Percentiles rank a stretch among this genome's conserved stretches.
These are phyloP conservation scores for Botrytis deweyae DNA, from an alignment of 2,329 filamentous ascomycete genomes.

Conservation along the genomic window DNA sequence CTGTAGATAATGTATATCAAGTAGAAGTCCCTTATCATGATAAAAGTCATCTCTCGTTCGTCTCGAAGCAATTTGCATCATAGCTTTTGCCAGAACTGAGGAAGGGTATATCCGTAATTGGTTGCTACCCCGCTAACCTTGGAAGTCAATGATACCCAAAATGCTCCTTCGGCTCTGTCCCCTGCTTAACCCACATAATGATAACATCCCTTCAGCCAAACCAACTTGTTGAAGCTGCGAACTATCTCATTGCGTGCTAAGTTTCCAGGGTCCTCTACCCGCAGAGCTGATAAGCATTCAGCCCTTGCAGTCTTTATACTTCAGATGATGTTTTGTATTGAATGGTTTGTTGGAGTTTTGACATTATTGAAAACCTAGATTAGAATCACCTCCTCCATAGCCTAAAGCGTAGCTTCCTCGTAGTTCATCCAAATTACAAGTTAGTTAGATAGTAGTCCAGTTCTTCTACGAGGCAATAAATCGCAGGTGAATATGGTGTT, in stretches of 20 bases:
- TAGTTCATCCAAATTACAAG: neutral
- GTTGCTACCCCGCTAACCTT: neutral
- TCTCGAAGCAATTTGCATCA: neutral
- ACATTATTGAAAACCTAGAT: neutral
- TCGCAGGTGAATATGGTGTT: neutral
- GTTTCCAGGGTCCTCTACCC: neutral
- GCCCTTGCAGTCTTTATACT: neutral
- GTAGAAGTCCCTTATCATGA: constrained; percentile 9
- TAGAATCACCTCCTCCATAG: neutral
- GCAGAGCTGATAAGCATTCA: constrained; percentile 3
- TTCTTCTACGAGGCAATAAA: neutral
- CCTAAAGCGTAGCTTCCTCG: neutral
- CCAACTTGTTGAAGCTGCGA: neutral
- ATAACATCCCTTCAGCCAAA: neutral
- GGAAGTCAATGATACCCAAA: neutral
- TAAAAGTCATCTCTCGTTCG: neutral
- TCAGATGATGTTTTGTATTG: neutral
- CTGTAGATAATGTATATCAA: neutral
- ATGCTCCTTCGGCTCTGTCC: neutral
- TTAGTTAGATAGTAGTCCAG: neutral
- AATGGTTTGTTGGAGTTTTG: neutral
- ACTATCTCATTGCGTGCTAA: neutral
- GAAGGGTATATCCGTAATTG: neutral
- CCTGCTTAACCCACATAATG: neutral
- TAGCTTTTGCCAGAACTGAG: neutral